Evolutionary conservation across 768 basidiomycete genomes (phyloP).

Genomic region (Daedaleopsis nitida): DNA sequence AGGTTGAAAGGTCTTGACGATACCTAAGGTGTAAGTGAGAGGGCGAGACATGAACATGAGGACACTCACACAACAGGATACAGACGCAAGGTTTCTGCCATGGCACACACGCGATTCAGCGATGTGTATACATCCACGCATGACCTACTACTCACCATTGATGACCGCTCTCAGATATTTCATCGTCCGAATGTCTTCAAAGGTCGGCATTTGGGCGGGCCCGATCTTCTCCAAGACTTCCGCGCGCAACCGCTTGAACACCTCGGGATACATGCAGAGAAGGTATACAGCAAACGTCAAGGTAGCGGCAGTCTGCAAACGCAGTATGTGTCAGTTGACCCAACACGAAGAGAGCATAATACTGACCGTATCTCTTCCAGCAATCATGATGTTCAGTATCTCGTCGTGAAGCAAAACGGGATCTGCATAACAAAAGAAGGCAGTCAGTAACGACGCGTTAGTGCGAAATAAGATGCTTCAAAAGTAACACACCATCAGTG

Average conservation of each 20-base stretch:
- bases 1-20: conserved; percentile 27
- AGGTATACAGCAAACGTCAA: conserved; percentile 37
- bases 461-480: no score
- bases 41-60: background rate
- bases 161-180: conserved; percentile 39
- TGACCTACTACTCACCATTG: conserved; percentile 29
- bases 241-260: conserved; percentile 32
- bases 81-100: conserved; percentile 45
- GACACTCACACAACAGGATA: conserved; percentile 33
- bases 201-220: conserved; percentile 29
- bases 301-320: conserved; percentile 32
- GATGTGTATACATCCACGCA: background rate
- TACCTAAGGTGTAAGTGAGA: no score
- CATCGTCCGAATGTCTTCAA: conserved; percentile 36
- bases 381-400: conserved; percentile 36
- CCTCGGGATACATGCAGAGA: conserved; percentile 33
- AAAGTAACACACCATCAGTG: conserved; percentile 38
- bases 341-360: background rate
- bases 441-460: no score
- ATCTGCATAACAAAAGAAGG: conserved; percentile 25
- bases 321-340: background rate
- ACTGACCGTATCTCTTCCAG: conserved; percentile 36
- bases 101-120: background rate
- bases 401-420: conserved; percentile 34
- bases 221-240: conserved; percentile 37